phyloP scores from a whole-genome alignment of 148 eudicot genomes.

The Heliamphora exappendiculata region DNA sequence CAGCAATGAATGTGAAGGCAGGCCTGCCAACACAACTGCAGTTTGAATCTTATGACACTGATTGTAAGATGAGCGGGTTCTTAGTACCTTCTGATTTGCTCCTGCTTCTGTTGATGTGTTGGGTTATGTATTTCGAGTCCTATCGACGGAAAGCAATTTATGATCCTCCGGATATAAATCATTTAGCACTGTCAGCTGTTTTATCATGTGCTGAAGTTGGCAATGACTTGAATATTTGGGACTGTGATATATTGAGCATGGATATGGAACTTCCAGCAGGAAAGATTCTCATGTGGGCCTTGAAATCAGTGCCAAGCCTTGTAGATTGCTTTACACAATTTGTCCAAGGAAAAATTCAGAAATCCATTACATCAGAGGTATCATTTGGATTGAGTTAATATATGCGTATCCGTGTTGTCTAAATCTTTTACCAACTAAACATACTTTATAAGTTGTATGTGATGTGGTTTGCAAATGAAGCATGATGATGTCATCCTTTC shows the following conservation, averaged over 20 bases:
- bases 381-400: background rate
- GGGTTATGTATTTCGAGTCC: constrained; percentile 33
- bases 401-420: background rate
- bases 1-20: constrained; percentile 41
- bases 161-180: constrained; percentile 59
- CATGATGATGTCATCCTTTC: too few species aligned
- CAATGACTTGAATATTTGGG: constrained; percentile 40
- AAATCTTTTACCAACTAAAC: background rate
- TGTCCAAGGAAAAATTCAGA: constrained; percentile 45
- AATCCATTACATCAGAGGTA: constrained; percentile 41
- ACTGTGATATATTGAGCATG: constrained; percentile 28
- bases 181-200: constrained; percentile 60
- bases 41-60: constrained; percentile 46
- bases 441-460: background rate
- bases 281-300: constrained; percentile 67
- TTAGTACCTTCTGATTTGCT: constrained; percentile 43
- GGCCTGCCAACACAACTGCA: constrained; percentile 43
- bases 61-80: constrained; percentile 53
- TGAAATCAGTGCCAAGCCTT: constrained; percentile 60
- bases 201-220: constrained; percentile 42
- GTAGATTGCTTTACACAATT: constrained; percentile 62
- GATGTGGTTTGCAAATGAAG: too few species aligned
- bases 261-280: constrained; percentile 50
- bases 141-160: constrained; percentile 16
- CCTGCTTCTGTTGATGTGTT: constrained; percentile 64